A percentile compares a stretch with the other conserved stretches of the same genome.
Conservation (phyloP, 345 rosid species). For the Lumnitzera racemosa region DNA sequence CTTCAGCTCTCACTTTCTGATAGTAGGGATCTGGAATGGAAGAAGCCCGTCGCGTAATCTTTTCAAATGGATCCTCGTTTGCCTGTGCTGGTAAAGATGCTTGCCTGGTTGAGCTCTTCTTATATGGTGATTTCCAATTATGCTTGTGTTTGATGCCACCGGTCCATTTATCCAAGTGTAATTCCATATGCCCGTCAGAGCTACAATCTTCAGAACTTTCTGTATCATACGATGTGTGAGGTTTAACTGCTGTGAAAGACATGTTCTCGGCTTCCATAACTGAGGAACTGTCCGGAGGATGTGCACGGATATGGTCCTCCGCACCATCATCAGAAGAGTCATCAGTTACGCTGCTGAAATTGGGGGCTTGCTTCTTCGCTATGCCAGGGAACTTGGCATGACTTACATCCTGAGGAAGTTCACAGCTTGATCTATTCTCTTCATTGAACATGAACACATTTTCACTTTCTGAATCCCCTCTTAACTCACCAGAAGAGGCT, state of each 20-base stretch:
- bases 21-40: constrained; percentile 19
- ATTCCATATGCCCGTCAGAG: constrained; percentile 27
- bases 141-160: constrained; percentile 45
- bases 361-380: neutral
- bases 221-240: constrained; percentile 15
- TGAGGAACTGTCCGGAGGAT: no score
- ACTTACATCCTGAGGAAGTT: neutral
- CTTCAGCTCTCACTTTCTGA: constrained; percentile 18
- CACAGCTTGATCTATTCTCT: neutral
- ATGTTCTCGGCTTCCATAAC: constrained; percentile 21
- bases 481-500: neutral
- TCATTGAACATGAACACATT: neutral
- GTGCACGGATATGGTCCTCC: no score
- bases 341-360: no score
- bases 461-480: constrained; percentile 3
- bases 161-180: constrained; percentile 28
- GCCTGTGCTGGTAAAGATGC: neutral
- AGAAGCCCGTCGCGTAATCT: constrained; percentile 10
- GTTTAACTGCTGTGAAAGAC: constrained; percentile 3
- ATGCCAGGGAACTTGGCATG: neutral
- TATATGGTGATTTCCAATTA: constrained; percentile 34
- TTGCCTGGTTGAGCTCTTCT: constrained; percentile 18
- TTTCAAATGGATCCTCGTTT: constrained; percentile 18
- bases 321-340: no score
- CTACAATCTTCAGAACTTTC: constrained; percentile 20